Evolutionary conservation across 257 asterid species (phyloP).

Genomic region (Gentiana straminea): DNA sequence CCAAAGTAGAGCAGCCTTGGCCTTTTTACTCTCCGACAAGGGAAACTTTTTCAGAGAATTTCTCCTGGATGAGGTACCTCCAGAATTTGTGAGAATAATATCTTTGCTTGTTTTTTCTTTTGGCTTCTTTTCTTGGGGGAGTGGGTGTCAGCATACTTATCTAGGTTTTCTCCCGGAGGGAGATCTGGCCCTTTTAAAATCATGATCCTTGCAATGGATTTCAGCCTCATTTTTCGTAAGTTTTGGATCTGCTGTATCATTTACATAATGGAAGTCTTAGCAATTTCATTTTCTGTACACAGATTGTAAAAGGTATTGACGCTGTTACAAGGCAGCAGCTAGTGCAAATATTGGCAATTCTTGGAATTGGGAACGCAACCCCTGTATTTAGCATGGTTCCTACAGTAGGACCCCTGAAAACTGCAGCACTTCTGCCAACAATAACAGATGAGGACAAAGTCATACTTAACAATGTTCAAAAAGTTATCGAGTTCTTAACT

Average conservation of each 20-base stretch:
- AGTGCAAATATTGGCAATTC: slow-evolving; percentile 57
- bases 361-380: slow-evolving; percentile 58
- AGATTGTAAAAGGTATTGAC: slow-evolving; percentile 98
- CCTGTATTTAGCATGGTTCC: slow-evolving; percentile 90
- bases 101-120: too few species aligned
- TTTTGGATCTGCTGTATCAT: too few species aligned
- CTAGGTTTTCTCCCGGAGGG: too few species aligned
- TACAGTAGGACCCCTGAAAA: slow-evolving; percentile 63
- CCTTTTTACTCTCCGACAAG: slow-evolving; percentile 77
- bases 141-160: too few species aligned
- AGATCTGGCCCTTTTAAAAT: too few species aligned
- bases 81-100: slow-evolving; percentile 1
- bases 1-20: slow-evolving; percentile 92
- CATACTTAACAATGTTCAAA: slow-evolving; percentile 85
- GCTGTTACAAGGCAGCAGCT: slow-evolving; percentile 91
- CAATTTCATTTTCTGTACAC: slow-evolving; percentile 17
- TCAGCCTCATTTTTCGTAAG: too few species aligned
- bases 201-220: too few species aligned
- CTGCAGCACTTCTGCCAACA: slow-evolving; percentile 82
- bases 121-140: too few species aligned
- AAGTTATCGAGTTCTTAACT: slow-evolving; percentile 57
- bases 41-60: slow-evolving; percentile 94
- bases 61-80: slow-evolving; percentile 83
- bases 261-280: slow-evolving; percentile 5
- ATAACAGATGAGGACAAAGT: slow-evolving; percentile 80